phyloP scores from a whole-genome alignment of 1,284 basidiomycete genomes.

The Ustilago loliicola region DNA sequence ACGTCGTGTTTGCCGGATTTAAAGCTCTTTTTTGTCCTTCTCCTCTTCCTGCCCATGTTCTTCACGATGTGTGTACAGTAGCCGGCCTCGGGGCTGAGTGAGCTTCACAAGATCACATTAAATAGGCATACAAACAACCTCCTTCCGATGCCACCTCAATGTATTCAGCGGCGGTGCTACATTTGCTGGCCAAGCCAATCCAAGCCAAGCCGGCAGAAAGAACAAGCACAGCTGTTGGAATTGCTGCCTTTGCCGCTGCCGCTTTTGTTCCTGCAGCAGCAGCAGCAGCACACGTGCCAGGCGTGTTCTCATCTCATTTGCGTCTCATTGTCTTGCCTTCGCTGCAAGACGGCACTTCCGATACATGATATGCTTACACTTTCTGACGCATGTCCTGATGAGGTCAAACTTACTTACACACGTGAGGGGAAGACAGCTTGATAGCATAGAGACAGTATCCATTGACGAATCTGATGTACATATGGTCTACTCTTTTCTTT shows the following conservation, averaged over 20 bases:
- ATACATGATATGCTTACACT: background rate
- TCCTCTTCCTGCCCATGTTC: background rate
- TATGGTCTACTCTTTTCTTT: background rate
- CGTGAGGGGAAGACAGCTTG: background rate
- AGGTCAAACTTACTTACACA: no score
- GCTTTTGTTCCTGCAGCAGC: background rate
- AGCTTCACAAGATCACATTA: background rate
- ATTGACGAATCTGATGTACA: background rate
- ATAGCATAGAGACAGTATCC: slow-evolving; percentile 4
- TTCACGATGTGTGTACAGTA: background rate
- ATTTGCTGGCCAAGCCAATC: background rate
- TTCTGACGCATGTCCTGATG: background rate
- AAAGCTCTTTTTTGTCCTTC: slow-evolving; percentile 6
- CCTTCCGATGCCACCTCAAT: background rate
- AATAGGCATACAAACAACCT: background rate
- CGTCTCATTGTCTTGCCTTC: background rate
- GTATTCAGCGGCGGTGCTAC: background rate
- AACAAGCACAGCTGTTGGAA: background rate
- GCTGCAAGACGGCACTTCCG: background rate
- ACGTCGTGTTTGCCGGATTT: slow-evolving; percentile 6
- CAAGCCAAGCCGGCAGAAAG: background rate
- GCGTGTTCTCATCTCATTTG: background rate
- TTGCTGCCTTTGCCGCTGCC: background rate
- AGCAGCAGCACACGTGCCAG: background rate
- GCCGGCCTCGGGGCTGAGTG: background rate